Conservation (phyloP, 1,139 yeast genomes). For the Pichia kudriavzevii region DNA sequence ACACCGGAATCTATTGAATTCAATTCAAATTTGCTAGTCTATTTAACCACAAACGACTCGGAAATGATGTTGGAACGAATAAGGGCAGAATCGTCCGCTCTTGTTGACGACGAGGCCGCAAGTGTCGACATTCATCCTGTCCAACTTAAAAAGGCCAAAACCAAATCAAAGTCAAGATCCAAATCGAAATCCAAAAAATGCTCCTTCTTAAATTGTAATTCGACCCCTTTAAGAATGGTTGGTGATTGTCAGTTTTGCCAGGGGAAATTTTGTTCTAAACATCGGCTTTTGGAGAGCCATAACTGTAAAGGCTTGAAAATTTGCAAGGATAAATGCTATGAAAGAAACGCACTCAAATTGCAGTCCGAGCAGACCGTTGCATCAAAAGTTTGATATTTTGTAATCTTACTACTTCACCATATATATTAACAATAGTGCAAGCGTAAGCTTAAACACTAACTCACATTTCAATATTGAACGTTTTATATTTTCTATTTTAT, state of each 20-base stretch:
- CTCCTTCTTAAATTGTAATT: constrained; percentile 51
- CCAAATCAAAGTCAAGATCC: constrained; percentile 33
- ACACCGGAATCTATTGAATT: constrained; percentile 8
- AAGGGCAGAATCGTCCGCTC: constrained; percentile 14
- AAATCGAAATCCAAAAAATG: constrained; percentile 49
- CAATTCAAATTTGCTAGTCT: constrained; percentile 31
- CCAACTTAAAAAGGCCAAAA: constrained; percentile 16
- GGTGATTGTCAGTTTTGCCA: constrained; percentile 85
- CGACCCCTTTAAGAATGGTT: constrained; percentile 71
- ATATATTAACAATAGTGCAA: too few relatives aligned
- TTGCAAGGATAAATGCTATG: constrained; percentile 78
- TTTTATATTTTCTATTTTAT: too few relatives aligned
- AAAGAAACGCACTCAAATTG: constrained; percentile 41
- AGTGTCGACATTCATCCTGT: neutral
- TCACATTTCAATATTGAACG: too few relatives aligned
- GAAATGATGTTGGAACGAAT: too few relatives aligned
- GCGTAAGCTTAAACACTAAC: too few relatives aligned
- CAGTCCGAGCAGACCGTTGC: constrained; percentile 40
- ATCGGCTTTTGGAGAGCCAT: constrained; percentile 81
- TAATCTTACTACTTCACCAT: too few relatives aligned
- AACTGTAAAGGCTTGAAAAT: constrained; percentile 67
- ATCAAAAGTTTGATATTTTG: constrained; percentile 31
- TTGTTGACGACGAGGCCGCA: constrained; percentile 17
- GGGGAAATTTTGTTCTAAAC: constrained; percentile 84
- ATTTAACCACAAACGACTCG: constrained; percentile 35